Evolutionary conservation across 306 rosid genomes (phyloP).

Genomic region (Vicia villosa): DNA sequence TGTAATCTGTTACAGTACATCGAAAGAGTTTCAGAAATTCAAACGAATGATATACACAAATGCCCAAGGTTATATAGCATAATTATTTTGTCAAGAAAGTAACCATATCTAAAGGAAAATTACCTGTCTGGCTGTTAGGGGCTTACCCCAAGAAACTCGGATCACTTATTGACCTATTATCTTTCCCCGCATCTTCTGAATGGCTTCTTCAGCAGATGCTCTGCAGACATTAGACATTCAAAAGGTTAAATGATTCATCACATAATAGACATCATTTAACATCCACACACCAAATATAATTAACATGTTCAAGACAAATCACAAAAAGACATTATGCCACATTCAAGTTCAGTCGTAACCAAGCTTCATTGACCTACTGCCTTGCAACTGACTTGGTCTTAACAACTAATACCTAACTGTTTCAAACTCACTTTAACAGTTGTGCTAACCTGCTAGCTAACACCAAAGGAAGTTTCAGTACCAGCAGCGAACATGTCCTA

Average conservation of each 20-base stretch:
- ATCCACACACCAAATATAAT: too few species aligned
- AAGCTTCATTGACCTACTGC: too few species aligned
- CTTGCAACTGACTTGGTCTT: too few species aligned
- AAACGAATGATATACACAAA: slow-evolving; percentile 24
- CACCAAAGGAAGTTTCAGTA: too few species aligned
- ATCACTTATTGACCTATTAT: slow-evolving; percentile 84
- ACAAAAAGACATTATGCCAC: too few species aligned
- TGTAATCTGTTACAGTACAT: slow-evolving; percentile 1
- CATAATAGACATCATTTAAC: too few species aligned
- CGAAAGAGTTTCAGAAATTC: slow-evolving; percentile 4
- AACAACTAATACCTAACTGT: too few species aligned
- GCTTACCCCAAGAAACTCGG: slow-evolving; percentile 88
- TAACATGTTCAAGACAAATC: too few species aligned
- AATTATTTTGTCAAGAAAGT: slow-evolving; percentile 21
- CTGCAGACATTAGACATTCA: slow-evolving; percentile 42
- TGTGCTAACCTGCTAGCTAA: too few species aligned
- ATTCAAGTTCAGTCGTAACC: too few species aligned
- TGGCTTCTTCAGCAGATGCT: slow-evolving; percentile 87
- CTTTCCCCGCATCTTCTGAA: slow-evolving; percentile 89
- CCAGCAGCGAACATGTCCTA: too few species aligned
- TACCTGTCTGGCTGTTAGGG: slow-evolving; percentile 84
- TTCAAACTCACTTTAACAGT: too few species aligned
- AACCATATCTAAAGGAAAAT: slow-evolving; percentile 27
- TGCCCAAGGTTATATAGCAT: neutral
- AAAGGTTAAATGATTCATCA: slow-evolving; percentile 25